These are phyloP conservation scores for Botrytis aclada DNA, from an alignment of 2,329 filamentous ascomycete genomes.

Conservation along the genomic window DNA sequence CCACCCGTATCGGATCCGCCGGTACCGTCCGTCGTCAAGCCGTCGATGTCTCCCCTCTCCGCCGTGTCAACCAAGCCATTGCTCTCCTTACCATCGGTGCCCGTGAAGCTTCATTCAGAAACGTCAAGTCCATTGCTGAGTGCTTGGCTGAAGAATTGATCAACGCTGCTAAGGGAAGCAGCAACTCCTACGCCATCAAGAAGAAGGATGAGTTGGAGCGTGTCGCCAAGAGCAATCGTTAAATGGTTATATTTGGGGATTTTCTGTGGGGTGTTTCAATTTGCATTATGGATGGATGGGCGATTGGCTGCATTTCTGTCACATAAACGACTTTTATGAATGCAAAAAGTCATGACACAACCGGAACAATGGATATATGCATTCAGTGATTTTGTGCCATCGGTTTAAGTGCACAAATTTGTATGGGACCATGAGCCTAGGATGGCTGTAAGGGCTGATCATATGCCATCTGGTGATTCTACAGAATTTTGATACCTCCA, in stretches of 20 bases:
- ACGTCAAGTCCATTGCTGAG: constrained; percentile 99
- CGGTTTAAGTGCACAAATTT: constrained; percentile 7
- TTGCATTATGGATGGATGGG: constrained; percentile 36
- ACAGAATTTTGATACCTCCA: constrained; percentile 13
- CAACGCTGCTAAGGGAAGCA: constrained; percentile 99
- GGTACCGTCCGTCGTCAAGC: constrained; percentile 99
- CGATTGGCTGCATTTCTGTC: constrained; percentile 37
- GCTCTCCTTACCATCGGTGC: constrained; percentile 98
- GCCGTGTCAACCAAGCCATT: constrained; percentile 99
- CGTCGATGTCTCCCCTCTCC: constrained; percentile 99
- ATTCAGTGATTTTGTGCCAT: constrained; percentile 15
- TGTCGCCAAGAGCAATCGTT: constrained; percentile 99
- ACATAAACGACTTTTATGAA: constrained; percentile 30
- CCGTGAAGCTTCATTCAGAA: constrained; percentile 98
- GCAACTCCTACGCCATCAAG: constrained; percentile 99
- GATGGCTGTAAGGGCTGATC: constrained; percentile 2
- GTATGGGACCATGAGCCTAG: constrained; percentile 1
- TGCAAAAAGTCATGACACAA: constrained; percentile 21
- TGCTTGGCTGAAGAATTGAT: constrained; percentile 99
- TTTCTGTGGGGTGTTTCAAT: constrained; percentile 35
- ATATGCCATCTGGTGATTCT: constrained; percentile 1
- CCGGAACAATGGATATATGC: constrained; percentile 16
- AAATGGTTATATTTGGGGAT: constrained; percentile 50
- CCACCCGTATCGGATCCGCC: constrained; percentile 97
- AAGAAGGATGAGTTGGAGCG: constrained; percentile 99